Percentiles rank a stretch among this genome's conserved stretches.
phyloP scores from a whole-genome alignment of 768 basidiomycete species.

The Lactarius evosmus region DNA sequence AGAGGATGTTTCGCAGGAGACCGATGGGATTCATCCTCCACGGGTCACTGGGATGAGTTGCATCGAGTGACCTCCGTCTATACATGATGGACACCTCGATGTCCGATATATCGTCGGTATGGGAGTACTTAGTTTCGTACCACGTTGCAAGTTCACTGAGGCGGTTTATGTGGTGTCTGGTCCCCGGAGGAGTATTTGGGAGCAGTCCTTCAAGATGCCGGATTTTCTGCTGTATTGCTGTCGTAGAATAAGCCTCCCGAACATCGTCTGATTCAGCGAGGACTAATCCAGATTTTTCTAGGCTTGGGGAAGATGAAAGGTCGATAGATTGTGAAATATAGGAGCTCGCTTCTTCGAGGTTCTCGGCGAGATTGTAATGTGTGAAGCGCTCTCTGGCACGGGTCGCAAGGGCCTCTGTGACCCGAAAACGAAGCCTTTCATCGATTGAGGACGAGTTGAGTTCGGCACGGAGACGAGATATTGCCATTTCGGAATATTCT shows the following conservation, averaged over 20 bases:
- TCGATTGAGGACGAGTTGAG: neutral
- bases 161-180: neutral
- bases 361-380: neutral
- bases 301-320: neutral
- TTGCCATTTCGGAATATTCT: conserved; percentile 4
- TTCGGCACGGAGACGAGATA: neutral
- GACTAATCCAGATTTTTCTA: neutral
- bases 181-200: neutral
- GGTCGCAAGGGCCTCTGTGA: conserved; percentile 1
- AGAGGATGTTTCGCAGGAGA: conserved; percentile 2
- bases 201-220: neutral
- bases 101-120: neutral
- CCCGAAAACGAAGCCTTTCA: neutral
- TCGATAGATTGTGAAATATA: neutral
- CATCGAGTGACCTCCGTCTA: neutral
- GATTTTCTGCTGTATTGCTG: neutral
- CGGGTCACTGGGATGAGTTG: neutral
- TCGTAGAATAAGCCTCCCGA: neutral
- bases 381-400: conserved; percentile 3
- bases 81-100: neutral
- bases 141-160: conserved; percentile 1
- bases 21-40: neutral
- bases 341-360: neutral
- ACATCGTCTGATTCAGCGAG: neutral
- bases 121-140: conserved; percentile 12